phyloP scores from a whole-genome alignment of 2,329 filamentous ascomycete genomes.

The Phyllosticta citriasiana region DNA sequence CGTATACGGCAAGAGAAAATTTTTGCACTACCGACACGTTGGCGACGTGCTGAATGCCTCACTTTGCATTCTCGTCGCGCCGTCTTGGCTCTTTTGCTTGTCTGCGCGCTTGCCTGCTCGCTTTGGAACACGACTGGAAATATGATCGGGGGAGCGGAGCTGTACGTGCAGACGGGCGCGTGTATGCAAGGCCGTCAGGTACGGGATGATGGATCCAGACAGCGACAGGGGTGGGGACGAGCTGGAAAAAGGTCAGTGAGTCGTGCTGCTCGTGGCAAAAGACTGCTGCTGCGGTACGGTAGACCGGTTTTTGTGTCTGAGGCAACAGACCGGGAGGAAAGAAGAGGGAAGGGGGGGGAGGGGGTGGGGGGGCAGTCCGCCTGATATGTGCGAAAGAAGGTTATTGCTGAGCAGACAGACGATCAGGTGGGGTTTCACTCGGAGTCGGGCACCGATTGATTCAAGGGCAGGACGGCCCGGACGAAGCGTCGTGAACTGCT shows the following conservation, averaged over 20 bases:
- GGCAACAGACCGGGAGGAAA: background rate
- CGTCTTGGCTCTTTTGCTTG: background rate
- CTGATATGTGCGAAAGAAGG: background rate
- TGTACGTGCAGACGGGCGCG: background rate
- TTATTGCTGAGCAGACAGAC: background rate
- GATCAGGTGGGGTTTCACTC: background rate
- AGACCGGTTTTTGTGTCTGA: background rate
- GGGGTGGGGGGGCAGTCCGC: background rate
- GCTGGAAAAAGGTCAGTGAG: no score
- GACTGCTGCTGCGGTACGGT: no score
- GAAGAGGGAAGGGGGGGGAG: no score
- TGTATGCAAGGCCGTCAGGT: background rate
- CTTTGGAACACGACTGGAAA: background rate
- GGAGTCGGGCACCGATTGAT: background rate
- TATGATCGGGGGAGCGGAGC: background rate
- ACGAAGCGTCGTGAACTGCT: background rate
- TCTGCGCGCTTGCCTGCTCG: background rate
- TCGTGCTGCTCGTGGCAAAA: no score
- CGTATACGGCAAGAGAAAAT: background rate
- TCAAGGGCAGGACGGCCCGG: background rate
- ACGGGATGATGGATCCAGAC: background rate
- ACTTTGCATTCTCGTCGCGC: background rate
- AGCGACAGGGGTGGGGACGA: background rate
- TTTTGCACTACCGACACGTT: background rate
- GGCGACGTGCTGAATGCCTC: background rate